Evolutionary conservation across 73 alveolate species (phyloP).

Genomic region (Stentor coeruleus): DNA sequence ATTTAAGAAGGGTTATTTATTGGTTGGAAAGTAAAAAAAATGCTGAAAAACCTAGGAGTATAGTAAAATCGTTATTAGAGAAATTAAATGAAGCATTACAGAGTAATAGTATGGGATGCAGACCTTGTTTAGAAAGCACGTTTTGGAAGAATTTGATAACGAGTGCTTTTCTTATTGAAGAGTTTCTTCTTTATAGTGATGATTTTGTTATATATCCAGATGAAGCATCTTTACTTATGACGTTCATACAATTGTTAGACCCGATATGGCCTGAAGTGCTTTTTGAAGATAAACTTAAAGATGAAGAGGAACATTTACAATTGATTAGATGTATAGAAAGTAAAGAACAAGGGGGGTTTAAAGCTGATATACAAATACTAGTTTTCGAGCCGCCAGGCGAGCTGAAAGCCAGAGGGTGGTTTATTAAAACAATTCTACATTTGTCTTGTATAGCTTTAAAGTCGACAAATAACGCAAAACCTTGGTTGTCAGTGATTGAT

Average conservation of each 20-base stretch:
- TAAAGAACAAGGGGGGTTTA: neutral
- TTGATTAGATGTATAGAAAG: constrained; percentile 2
- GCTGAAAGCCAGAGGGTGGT: constrained; percentile 11
- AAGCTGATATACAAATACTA: constrained; percentile 17
- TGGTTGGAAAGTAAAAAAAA: constrained; percentile 13
- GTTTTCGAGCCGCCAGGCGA: constrained; percentile 27
- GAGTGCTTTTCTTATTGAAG: neutral
- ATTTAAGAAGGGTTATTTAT: neutral
- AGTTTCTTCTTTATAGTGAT: constrained; percentile 4
- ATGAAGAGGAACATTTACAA: constrained; percentile 22
- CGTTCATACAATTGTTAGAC: constrained; percentile 8
- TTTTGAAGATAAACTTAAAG: neutral
- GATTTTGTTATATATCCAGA: neutral
- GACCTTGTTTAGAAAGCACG: neutral
- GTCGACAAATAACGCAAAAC: neutral
- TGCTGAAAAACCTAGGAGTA: constrained; percentile 7
- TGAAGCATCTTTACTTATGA: neutral
- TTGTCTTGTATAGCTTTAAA: constrained; percentile 3
- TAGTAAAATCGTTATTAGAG: neutral
- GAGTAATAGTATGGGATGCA: constrained; percentile 16
- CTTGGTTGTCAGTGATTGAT: neutral
- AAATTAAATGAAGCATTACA: neutral
- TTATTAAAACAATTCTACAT: constrained; percentile 1
- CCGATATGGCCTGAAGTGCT: constrained; percentile 24
- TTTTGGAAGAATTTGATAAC: neutral